Evolutionary conservation across 345 rosid species (phyloP).

Genomic region (Anacardium occidentale): DNA sequence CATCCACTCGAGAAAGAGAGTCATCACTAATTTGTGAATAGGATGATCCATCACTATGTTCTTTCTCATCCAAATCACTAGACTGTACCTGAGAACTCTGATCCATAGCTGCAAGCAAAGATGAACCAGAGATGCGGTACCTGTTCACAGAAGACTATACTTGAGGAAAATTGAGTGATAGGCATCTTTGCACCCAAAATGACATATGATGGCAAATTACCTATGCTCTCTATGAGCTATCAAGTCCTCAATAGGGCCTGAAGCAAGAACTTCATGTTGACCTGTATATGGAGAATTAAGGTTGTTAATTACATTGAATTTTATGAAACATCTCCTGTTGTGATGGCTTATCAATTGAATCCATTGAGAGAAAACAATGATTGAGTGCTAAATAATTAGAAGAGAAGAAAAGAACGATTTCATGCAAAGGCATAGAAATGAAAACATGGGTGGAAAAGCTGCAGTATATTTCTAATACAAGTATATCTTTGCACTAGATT

Average conservation of each 20-base stretch:
- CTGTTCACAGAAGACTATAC: conserved; percentile 41
- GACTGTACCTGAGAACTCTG: conserved; percentile 82
- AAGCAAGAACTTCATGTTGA: conserved; percentile 98
- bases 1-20: conserved; percentile 66
- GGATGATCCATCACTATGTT: conserved; percentile 57
- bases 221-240: conserved; percentile 99
- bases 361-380: not conserved
- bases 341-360: conserved; percentile 5
- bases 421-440: not conserved
- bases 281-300: conserved; percentile 40
- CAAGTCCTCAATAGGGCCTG: conserved; percentile 97
- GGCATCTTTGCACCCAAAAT: conserved; percentile 1
- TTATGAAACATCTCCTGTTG: not conserved
- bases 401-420: not conserved
- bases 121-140: conserved; percentile 96
- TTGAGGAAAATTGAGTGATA: conserved; percentile 23
- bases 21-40: conserved; percentile 62
- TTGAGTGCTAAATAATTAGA: not conserved
- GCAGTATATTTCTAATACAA: not conserved
- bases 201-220: conserved; percentile 36
- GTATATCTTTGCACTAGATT: not conserved
- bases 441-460: not conserved
- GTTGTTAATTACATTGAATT: conserved; percentile 6
- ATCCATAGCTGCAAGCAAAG: conserved; percentile 96
- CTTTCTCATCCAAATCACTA: conserved; percentile 66